phyloP scores from a whole-genome alignment of 73 alveolate genomes.

The Uronychia setigera region DNA sequence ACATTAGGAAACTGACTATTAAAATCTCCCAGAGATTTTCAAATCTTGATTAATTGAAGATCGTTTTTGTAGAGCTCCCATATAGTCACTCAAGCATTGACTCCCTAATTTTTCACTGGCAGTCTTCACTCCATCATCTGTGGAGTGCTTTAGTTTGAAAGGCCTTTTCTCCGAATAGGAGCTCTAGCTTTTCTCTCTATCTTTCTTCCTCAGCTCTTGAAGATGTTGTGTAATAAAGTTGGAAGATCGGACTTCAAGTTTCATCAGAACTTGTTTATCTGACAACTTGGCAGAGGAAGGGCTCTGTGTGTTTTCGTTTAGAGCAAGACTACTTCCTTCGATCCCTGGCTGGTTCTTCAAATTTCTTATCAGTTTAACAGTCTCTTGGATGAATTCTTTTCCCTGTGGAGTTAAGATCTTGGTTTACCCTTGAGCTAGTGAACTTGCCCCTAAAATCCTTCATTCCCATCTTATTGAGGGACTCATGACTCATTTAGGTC shows the following conservation, averaged over 20 bases:
- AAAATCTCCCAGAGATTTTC: neutral
- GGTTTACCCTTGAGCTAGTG: neutral
- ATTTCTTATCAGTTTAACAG: neutral
- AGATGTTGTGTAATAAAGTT: neutral
- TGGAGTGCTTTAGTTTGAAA: neutral
- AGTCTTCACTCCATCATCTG: too few relatives aligned
- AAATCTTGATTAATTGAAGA: neutral
- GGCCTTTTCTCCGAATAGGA: neutral
- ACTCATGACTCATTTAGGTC: neutral
- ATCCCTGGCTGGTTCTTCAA: neutral
- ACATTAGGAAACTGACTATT: neutral
- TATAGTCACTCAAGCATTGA: neutral
- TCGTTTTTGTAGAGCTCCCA: neutral
- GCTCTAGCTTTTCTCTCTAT: neutral
- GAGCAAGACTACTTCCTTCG: neutral
- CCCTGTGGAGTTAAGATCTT: slow-evolving; percentile 1
- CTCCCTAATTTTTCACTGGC: neutral
- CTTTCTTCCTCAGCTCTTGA: neutral
- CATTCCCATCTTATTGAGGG: neutral
- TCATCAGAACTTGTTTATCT: neutral
- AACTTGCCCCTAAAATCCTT: neutral
- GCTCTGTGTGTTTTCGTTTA: neutral
- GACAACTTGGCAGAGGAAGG: too few relatives aligned
- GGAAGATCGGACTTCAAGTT: neutral
- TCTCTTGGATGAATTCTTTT: neutral